Conservation (phyloP, 345 rosid genomes). For the Dipteronia dyeriana region DNA sequence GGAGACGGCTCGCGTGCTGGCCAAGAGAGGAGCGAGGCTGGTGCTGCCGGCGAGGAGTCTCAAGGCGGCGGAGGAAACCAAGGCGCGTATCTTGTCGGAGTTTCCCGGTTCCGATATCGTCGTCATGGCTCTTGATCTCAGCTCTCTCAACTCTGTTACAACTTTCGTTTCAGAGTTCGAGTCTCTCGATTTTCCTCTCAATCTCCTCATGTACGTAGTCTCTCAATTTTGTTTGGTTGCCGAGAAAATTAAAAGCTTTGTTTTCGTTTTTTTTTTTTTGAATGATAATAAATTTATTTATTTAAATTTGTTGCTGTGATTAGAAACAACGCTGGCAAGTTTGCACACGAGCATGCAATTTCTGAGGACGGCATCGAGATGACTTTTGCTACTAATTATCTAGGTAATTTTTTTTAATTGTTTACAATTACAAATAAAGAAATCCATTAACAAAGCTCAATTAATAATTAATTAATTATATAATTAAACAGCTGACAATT, state of each 20-base stretch:
- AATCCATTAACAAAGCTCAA: too few relatives aligned
- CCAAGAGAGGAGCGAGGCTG: constrained; percentile 75
- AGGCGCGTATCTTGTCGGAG: constrained; percentile 71
- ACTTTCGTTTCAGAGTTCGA: constrained; percentile 69
- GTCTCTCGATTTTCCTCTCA: constrained; percentile 71
- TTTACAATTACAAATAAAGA: too few relatives aligned
- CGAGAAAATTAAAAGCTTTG: constrained; percentile 16
- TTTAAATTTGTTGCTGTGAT: constrained; percentile 4
- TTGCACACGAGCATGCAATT: constrained; percentile 83
- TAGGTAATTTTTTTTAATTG: too few relatives aligned
- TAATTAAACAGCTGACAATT: neutral
- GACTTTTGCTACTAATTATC: constrained; percentile 95
- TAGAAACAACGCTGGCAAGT: constrained; percentile 96
- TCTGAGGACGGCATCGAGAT: constrained; percentile 98
- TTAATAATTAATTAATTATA: too few relatives aligned
- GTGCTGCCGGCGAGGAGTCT: constrained; percentile 81
- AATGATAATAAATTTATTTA: neutral
- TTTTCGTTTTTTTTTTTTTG: neutral
- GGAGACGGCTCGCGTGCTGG: constrained; percentile 88
- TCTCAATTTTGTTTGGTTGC: constrained; percentile 23
- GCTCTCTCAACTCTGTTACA: constrained; percentile 77
- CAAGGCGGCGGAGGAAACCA: constrained; percentile 84
- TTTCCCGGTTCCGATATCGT: constrained; percentile 62
- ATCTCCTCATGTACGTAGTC: constrained; percentile 74
- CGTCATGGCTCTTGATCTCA: constrained; percentile 87